phyloP scores from a whole-genome alignment of 169 alveolate species.

The Fabrea salina region DNA sequence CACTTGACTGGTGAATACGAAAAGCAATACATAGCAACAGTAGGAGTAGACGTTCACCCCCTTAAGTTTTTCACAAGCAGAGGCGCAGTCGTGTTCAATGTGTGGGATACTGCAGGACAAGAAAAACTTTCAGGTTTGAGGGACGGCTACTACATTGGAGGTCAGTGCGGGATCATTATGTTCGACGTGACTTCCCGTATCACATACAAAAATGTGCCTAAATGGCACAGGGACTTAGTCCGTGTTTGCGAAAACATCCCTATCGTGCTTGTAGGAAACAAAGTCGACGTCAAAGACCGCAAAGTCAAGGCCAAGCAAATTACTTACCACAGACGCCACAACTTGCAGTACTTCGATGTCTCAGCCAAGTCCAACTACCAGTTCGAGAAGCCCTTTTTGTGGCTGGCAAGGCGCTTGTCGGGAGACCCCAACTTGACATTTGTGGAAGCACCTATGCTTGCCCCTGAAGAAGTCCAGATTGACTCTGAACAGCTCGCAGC shows the following conservation, averaged over 20 bases:
- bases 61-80: constrained; percentile 93
- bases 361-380: constrained; percentile 97
- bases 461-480: constrained; percentile 42
- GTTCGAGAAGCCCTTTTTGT: constrained; percentile 97
- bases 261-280: constrained; percentile 98
- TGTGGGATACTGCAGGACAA: constrained; percentile 99
- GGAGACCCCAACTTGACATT: constrained; percentile 48
- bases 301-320: constrained; percentile 99
- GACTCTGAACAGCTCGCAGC: constrained; percentile 33
- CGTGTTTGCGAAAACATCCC: constrained; percentile 99
- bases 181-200: constrained; percentile 99
- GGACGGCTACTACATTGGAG: constrained; percentile 98
- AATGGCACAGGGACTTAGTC: constrained; percentile 98
- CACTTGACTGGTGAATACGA: constrained; percentile 99
- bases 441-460: constrained; percentile 41
- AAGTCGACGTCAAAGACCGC: constrained; percentile 98
- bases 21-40: constrained; percentile 97
- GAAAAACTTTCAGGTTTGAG: constrained; percentile 99
- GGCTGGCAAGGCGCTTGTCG: constrained; percentile 94
- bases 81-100: constrained; percentile 95
- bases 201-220: constrained; percentile 99
- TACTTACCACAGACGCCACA: constrained; percentile 96
- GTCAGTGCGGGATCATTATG: constrained; percentile 99
- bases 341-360: constrained; percentile 97
- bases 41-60: constrained; percentile 98